Evolutionary conservation across 1,139 yeast species (phyloP), one percentile per base, ranked within the genome.

Genomic region (Suhomyces terraborum): DNA sequence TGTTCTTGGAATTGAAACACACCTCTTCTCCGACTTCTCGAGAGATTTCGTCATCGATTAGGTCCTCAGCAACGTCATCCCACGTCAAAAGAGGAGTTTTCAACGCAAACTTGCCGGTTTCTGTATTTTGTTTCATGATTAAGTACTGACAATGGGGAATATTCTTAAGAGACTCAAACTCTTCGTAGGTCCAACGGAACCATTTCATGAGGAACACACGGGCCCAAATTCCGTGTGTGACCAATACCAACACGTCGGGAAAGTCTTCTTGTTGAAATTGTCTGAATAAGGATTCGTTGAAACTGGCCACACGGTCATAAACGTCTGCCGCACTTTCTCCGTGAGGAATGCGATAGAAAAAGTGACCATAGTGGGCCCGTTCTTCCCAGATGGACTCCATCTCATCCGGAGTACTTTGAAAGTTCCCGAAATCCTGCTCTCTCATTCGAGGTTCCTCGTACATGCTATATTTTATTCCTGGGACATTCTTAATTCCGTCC

Each of bases 271-370:
- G 69, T 44, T 78, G 79, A 56, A 89, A 89, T 57, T 86, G 94
- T 31, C 97, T 72, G 59, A 83, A 88, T 33, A 89, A 63, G 0
- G 95, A 80, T 60, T 88, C 96, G 58, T 88, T 88, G 61, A 89
- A 89, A 26, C 94, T 86, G 2, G 96, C 86, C 46, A 91, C 84
- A 36, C 97, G 68, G 60, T 89, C 96, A 62, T 82, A 89, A 3
- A 89, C 96, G 61, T 89, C 97, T 0, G 97, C 97, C 0, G 96
- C 97, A 54, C 93, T 84, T 60, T 89, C 97, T 4, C 97, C 97
- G 55, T 86, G 82, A 8, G 96, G 96, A 24, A 89, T 89, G 41
- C 97, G 66, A 59, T 85, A 89, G 62, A 89, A 89, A 43, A 89
- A 89, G 62, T 88, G 96, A 0, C 97, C 97, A 62, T 89, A 89